Evolutionary conservation across 1,139 yeast genomes (phyloP).

Genomic region (Spathaspora sp.): DNA sequence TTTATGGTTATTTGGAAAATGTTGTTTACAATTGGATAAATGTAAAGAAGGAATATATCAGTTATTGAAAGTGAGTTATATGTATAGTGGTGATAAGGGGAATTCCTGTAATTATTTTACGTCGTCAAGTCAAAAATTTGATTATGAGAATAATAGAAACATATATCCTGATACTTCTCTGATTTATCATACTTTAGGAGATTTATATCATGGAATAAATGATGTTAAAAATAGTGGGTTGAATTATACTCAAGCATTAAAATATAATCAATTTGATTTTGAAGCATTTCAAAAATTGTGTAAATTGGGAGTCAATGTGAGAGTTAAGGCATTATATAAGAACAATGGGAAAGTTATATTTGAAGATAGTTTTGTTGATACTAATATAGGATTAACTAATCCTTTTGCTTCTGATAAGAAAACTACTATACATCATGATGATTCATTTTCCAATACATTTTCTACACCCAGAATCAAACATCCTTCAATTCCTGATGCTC

Average conservation of each 20-base stretch:
- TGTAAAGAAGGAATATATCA: conserved; percentile 66
- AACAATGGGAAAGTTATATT: conserved; percentile 1
- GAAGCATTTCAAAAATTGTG: conserved; percentile 83
- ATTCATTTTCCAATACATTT: conserved; percentile 19
- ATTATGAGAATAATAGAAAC: conserved; percentile 35
- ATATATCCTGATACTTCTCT: conserved; percentile 65
- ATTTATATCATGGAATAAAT: conserved; percentile 57
- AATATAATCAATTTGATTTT: conserved; percentile 76
- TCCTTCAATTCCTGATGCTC: conserved; percentile 48
- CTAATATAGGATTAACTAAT: conserved; percentile 17
- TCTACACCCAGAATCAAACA: conserved; percentile 51
- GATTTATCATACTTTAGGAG: conserved; percentile 68
- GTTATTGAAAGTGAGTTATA: conserved; percentile 34
- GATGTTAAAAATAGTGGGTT: conserved; percentile 66
- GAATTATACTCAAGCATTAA: conserved; percentile 66
- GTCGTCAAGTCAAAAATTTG: conserved; percentile 26
- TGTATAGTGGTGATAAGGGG: conserved; percentile 63
- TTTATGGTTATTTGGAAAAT: conserved; percentile 63
- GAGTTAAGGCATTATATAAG: conserved; percentile 60
- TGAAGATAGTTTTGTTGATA: conserved; percentile 5
- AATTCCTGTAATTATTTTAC: conserved; percentile 31
- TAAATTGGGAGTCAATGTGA: conserved; percentile 66
- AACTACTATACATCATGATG: conserved; percentile 21
- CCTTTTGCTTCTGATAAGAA: conserved; percentile 23
- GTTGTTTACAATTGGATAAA: conserved; percentile 57